A percentile compares a stretch with the other conserved stretches of the same genome.
These are phyloP conservation scores for Lizanozyma gosingica DNA, from an alignment of 1,139 yeast genomes.

Conservation along the genomic window DNA sequence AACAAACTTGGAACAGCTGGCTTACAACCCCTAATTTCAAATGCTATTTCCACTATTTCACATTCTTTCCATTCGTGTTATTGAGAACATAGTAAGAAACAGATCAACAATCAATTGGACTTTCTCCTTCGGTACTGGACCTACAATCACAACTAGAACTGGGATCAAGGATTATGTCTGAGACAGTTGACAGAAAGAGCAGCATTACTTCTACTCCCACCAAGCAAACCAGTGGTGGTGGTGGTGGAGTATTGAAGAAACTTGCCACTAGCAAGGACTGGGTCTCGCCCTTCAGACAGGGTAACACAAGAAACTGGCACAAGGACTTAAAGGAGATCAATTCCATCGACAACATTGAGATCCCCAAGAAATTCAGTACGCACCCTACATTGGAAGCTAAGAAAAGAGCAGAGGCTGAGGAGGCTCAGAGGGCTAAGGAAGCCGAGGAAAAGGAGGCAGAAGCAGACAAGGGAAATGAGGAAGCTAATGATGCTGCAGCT, in stretches of 20 bases:
- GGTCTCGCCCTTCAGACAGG: slow-evolving; percentile 44
- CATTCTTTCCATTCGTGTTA: too few species aligned
- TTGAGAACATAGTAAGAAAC: too few species aligned
- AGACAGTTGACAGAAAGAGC: slow-evolving; percentile 3
- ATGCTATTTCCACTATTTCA: too few species aligned
- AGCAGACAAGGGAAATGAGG: slow-evolving; percentile 2
- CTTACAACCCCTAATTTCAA: too few species aligned
- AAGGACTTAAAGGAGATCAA: slow-evolving; percentile 29
- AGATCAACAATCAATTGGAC: too few species aligned
- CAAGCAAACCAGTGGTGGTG: slow-evolving; percentile 3
- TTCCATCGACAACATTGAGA: slow-evolving; percentile 25
- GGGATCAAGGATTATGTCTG: background rate
- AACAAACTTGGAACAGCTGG: too few species aligned
- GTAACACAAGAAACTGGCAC: slow-evolving; percentile 20
- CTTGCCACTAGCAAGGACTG: slow-evolving; percentile 32
- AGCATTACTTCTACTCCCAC: slow-evolving; percentile 3
- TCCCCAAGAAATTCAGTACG: slow-evolving; percentile 33
- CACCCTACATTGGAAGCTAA: slow-evolving; percentile 36
- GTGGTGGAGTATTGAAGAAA: slow-evolving; percentile 23
- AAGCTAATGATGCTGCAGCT: slow-evolving; percentile 1
- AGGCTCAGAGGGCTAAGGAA: slow-evolving; percentile 5
- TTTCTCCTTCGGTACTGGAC: too few species aligned
- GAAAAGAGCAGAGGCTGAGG: slow-evolving; percentile 10
- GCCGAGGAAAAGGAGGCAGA: slow-evolving; percentile 3
- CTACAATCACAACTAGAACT: too few species aligned